Evolutionary conservation across 305 asterid genomes (phyloP).

Genomic region (Solanum aculeatissimum): DNA sequence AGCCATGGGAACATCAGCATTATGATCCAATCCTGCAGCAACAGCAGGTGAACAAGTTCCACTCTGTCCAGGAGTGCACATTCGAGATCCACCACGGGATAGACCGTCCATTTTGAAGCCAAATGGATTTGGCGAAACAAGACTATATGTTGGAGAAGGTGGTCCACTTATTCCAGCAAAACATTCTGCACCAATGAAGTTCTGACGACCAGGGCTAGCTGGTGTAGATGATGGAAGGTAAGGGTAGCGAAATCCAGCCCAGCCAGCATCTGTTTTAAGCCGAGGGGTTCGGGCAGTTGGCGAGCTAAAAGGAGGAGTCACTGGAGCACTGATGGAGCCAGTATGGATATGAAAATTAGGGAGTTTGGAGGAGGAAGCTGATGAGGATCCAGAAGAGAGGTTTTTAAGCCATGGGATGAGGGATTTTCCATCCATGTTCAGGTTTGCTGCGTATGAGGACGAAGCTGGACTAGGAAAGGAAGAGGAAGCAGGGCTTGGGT

Average conservation of each 20-base stretch:
- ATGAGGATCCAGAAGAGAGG: slow-evolving; percentile 52
- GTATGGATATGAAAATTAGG: slow-evolving; percentile 40
- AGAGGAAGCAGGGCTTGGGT: slow-evolving; percentile 60
- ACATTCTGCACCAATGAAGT: slow-evolving; percentile 39
- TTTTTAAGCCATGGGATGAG: slow-evolving; percentile 85
- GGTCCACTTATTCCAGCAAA: slow-evolving; percentile 30
- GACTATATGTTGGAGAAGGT: slow-evolving; percentile 72
- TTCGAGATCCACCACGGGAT: slow-evolving; percentile 32
- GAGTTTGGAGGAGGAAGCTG: slow-evolving; percentile 35
- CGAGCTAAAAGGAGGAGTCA: slow-evolving; percentile 81
- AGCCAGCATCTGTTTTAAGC: slow-evolving; percentile 18
- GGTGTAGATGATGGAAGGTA: slow-evolving; percentile 67
- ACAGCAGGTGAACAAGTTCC: slow-evolving; percentile 79
- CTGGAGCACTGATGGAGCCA: slow-evolving; percentile 80
- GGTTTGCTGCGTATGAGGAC: slow-evolving; percentile 31
- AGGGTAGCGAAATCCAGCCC: slow-evolving; percentile 37
- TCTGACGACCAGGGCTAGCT: slow-evolving; percentile 59
- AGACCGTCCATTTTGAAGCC: slow-evolving; percentile 41
- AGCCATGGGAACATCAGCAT: slow-evolving; percentile 58
- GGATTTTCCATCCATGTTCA: slow-evolving; percentile 45
- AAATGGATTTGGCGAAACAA: slow-evolving; percentile 58
- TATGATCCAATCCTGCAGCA: slow-evolving; percentile 33
- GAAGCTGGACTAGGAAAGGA: slow-evolving; percentile 70
- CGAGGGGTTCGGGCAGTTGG: slow-evolving; percentile 55
- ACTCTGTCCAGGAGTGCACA: slow-evolving; percentile 72